These are phyloP conservation scores for Alternaria rosae DNA, from an alignment of 2,329 filamentous ascomycete genomes.

Conservation along the genomic window DNA sequence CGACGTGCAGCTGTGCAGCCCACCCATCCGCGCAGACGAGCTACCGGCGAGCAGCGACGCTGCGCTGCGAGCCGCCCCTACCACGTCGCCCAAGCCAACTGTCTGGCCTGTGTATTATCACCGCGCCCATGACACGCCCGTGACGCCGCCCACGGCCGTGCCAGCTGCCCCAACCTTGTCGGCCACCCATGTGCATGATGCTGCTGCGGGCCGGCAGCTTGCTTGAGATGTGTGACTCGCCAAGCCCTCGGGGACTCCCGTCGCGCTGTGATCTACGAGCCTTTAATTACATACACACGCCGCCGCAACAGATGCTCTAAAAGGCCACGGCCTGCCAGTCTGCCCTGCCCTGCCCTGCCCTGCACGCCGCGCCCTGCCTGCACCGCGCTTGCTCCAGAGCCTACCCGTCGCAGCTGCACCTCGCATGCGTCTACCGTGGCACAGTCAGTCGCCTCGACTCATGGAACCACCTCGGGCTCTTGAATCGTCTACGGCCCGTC, in stretches of 20 bases:
- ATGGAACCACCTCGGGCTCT: constrained; percentile 31
- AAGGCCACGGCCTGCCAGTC: not conserved
- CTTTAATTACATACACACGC: constrained; percentile 26
- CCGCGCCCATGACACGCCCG: not conserved
- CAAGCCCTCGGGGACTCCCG: constrained; percentile 29
- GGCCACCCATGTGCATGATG: constrained; percentile 23
- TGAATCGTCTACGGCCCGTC: constrained; percentile 31
- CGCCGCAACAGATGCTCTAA: constrained; percentile 1
- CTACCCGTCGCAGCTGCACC: not conserved
- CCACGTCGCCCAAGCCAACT: not conserved
- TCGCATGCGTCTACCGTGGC: constrained; percentile 12
- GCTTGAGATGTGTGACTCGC: constrained; percentile 29
- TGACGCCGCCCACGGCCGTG: constrained; percentile 7
- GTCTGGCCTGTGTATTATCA: not conserved
- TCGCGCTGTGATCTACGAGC: constrained; percentile 33
- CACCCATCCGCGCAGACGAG: constrained; percentile 2
- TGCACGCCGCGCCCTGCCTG: constrained; percentile 2
- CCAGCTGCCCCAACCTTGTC: constrained; percentile 3
- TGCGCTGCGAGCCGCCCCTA: not conserved
- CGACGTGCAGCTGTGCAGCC: constrained; percentile 11
- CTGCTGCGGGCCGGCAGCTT: constrained; percentile 21
- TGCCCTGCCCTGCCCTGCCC: not conserved
- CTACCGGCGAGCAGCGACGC: not conserved
- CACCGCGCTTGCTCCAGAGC: constrained; percentile 6
- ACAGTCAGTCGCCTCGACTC: constrained; percentile 8